A percentile compares a stretch with the other conserved stretches of the same genome.
Conservation (phyloP, 2,329 filamentous ascomycete species). For the Paecilomyces sp. region DNA sequence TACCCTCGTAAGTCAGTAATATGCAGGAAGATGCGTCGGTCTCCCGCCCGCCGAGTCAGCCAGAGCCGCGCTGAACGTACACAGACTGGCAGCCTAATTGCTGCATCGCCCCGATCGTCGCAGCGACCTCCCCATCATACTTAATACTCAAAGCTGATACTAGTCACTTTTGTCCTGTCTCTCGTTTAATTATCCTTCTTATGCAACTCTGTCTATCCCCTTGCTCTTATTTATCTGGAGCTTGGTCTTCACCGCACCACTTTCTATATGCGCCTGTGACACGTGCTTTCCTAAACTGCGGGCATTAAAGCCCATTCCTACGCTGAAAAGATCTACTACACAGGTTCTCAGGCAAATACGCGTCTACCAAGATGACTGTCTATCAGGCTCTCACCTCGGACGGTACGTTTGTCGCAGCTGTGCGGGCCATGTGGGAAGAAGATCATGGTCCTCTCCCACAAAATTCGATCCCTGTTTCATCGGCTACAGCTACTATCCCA, state of each 20-base stretch:
- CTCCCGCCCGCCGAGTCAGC: too few relatives aligned
- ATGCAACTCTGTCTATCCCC: neutral
- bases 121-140: neutral
- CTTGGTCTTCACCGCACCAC: neutral
- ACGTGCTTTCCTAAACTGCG: neutral
- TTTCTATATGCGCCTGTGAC: neutral
- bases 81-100: too few relatives aligned
- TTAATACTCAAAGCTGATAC: neutral
- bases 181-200: neutral
- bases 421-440: neutral
- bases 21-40: too few relatives aligned
- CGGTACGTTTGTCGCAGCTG: neutral
- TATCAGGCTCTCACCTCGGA: neutral
- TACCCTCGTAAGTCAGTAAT: too few relatives aligned
- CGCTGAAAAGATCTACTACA: neutral
- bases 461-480: neutral
- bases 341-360: neutral
- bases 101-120: neutral
- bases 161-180: neutral
- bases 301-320: neutral
- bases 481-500: neutral
- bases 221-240: neutral
- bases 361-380: neutral
- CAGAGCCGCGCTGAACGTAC: too few relatives aligned
- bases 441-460: neutral